Conservation (phyloP, 2,329 filamentous ascomycete species). For the Tolypocladium tundrense region DNA sequence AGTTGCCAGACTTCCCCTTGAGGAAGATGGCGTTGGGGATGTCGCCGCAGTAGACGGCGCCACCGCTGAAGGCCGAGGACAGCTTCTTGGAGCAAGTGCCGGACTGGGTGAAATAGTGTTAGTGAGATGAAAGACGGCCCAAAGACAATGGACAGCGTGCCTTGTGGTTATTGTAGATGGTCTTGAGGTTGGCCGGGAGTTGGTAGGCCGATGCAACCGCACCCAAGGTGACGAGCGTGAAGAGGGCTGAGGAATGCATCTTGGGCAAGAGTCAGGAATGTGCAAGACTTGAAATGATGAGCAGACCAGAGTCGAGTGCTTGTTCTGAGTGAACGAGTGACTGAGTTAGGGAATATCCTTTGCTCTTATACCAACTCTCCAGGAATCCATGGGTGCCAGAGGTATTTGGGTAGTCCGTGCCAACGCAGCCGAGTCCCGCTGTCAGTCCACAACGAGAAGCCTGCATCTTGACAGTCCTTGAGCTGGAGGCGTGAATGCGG, state of each 20-base stretch:
- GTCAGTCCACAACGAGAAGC: no score
- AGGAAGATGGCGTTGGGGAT: slow-evolving; percentile 22
- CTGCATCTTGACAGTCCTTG: no score
- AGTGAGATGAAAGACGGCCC: background rate
- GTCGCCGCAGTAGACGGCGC: slow-evolving; percentile 15
- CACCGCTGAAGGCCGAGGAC: slow-evolving; percentile 3
- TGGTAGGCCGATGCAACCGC: slow-evolving; percentile 5
- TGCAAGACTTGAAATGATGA: no score
- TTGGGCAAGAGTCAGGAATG: no score
- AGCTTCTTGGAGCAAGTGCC: slow-evolving; percentile 13
- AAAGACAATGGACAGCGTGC: background rate
- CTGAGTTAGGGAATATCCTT: no score
- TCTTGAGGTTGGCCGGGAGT: slow-evolving; percentile 5
- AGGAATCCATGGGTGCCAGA: no score
- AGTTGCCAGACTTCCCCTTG: slow-evolving; percentile 13
- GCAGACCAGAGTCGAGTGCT: no score
- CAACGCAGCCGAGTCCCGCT: no score
- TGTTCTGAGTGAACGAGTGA: no score
- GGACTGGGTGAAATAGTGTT: slow-evolving; percentile 12
- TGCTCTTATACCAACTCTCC: no score
- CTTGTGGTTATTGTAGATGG: slow-evolving; percentile 5
- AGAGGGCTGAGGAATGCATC: slow-evolving; percentile 2
- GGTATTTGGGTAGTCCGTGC: no score
- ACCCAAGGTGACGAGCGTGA: slow-evolving; percentile 4
- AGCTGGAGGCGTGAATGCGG: no score